Conservation (phyloP, 441 rosid genomes). For the Metrosideros polymorpha region DNA sequence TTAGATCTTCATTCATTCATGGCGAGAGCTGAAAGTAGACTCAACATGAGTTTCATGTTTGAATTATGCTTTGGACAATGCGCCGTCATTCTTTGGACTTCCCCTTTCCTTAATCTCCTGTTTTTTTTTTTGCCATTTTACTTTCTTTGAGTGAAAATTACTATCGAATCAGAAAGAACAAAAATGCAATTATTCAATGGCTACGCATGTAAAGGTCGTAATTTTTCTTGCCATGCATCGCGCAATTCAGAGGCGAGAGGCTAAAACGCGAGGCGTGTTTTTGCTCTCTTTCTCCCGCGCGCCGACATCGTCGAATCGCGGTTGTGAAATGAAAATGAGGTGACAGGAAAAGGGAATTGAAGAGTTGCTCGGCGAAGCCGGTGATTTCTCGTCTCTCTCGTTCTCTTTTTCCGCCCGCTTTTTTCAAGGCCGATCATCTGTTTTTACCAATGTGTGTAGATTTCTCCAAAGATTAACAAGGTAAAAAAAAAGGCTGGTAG, state of each 20-base stretch:
- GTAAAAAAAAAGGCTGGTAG: background rate
- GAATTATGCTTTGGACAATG: background rate
- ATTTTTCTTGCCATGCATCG: background rate
- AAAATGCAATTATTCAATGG: too few relatives aligned
- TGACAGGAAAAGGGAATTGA: too few relatives aligned
- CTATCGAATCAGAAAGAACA: too few relatives aligned
- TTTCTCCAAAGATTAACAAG: background rate
- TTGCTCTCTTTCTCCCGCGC: background rate
- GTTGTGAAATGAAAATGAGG: background rate
- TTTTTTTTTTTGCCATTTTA: background rate
- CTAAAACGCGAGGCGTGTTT: background rate
- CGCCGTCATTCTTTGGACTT: background rate
- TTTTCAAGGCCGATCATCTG: too few relatives aligned
- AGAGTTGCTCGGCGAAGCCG: too few relatives aligned
- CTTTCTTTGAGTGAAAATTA: too few relatives aligned
- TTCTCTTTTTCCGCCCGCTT: too few relatives aligned
- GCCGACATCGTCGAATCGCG: too few relatives aligned
- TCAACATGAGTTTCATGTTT: background rate
- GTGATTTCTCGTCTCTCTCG: too few relatives aligned
- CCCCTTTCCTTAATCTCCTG: background rate
- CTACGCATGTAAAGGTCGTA: background rate
- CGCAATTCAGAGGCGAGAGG: background rate
- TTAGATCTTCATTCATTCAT: background rate
- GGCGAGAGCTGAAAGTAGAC: background rate
- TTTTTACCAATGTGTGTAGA: background rate